A percentile compares a stretch with the other conserved stretches of the same genome.
phyloP scores from a whole-genome alignment of 257 asterid genomes.

The Euphrasia confusa region DNA sequence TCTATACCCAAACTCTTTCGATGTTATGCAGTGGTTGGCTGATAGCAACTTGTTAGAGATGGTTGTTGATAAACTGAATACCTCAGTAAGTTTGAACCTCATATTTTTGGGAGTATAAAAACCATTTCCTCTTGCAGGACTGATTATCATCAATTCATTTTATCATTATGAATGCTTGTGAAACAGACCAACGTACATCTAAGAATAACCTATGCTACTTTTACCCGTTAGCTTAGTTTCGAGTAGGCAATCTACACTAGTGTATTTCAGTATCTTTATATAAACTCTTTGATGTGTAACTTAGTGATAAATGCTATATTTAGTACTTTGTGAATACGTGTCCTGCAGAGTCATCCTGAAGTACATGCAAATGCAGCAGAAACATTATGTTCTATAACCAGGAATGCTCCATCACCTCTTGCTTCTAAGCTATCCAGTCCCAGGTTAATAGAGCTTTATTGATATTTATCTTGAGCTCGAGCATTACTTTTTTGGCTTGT shows the following conservation, averaged over 20 bases:
- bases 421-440: conserved; percentile 85
- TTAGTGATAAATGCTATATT: conserved; percentile 1
- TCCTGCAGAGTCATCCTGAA: conserved; percentile 72
- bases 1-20: conserved; percentile 66
- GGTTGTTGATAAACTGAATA: conserved; percentile 86
- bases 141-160: conserved; percentile 1
- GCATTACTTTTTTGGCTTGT: conserved; percentile 7
- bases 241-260: not conserved
- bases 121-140: conserved; percentile 17
- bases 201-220: not conserved
- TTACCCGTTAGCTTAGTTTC: not conserved
- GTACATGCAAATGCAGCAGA: conserved; percentile 97
- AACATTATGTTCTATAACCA: conserved; percentile 77
- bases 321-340: conserved; percentile 18
- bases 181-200: not conserved
- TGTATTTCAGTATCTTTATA: not conserved
- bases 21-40: conserved; percentile 92
- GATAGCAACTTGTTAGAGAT: conserved; percentile 84
- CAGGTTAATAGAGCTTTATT: conserved; percentile 43
- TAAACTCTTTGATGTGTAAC: not conserved
- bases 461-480: conserved; percentile 13
- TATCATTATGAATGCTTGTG: not conserved
- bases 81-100: conserved; percentile 45
- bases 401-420: conserved; percentile 82
- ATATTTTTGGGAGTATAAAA: not conserved